A percentile compares a stretch with the other conserved stretches of the same genome.
Conservation (phyloP, 176 grass and related monocot genomes). For the barley (Hordeum vulgare) region DNA sequence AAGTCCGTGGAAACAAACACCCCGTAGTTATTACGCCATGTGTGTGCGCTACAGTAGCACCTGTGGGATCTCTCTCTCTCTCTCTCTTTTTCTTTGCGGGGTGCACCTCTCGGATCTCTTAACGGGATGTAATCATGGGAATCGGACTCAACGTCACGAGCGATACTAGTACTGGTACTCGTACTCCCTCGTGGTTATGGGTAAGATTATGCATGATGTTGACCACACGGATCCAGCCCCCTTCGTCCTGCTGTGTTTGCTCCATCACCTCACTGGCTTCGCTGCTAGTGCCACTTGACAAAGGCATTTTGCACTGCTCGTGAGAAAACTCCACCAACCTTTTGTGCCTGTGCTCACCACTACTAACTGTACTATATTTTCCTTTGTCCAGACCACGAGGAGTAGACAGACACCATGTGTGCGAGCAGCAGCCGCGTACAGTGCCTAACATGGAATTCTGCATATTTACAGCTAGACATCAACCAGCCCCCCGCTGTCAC, state of each 20-base stretch:
- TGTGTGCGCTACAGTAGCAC: too few species aligned
- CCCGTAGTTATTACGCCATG: too few species aligned
- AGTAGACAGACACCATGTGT: neutral
- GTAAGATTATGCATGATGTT: neutral
- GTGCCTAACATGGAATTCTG: neutral
- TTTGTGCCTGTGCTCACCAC: neutral
- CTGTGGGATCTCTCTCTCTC: too few species aligned
- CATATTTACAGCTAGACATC: conserved; percentile 10
- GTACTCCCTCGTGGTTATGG: neutral
- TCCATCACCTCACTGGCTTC: neutral
- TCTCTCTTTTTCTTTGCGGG: too few species aligned
- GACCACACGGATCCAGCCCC: neutral
- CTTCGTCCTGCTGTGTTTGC: neutral
- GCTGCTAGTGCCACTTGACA: neutral
- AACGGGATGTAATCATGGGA: neutral
- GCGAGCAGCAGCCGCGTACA: conserved; percentile 6
- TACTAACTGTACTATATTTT: neutral
- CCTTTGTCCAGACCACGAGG: neutral
- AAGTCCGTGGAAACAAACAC: too few species aligned
- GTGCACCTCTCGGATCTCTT: neutral
- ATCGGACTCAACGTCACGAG: neutral
- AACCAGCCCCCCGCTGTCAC: neutral
- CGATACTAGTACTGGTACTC: too few species aligned
- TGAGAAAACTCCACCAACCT: neutral
- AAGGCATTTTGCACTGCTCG: neutral